phyloP scores from a whole-genome alignment of 2,329 filamentous ascomycete genomes.

The Pseudogymnoascus sp. region DNA sequence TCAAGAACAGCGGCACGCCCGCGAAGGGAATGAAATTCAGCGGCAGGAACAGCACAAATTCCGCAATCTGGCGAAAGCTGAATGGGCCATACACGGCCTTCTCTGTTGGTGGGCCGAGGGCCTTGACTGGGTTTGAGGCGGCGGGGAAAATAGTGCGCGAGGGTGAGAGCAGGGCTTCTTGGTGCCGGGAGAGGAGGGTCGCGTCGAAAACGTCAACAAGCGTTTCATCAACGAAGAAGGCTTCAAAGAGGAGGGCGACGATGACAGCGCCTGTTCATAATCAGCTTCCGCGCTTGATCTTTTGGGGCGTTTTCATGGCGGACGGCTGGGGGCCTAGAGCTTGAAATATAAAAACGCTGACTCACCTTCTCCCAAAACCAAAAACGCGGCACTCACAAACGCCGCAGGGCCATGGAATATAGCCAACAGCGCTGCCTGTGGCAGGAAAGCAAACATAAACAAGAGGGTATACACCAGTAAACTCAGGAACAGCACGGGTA shows the following conservation, averaged over 20 bases:
- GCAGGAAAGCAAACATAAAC: constrained; percentile 82
- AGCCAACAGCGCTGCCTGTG: constrained; percentile 80
- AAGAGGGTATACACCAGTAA: constrained; percentile 76
- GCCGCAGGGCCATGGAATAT: constrained; percentile 83
- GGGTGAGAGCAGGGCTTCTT: constrained; percentile 60
- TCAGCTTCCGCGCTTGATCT: background rate
- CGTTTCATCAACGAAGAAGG: constrained; percentile 74
- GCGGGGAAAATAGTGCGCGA: constrained; percentile 61
- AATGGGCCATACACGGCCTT: constrained; percentile 80
- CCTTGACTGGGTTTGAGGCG: constrained; percentile 66
- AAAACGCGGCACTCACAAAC: constrained; percentile 82
- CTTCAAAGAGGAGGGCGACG: constrained; percentile 57
- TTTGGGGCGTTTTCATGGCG: background rate
- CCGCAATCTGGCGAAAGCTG: constrained; percentile 82
- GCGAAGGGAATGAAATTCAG: constrained; percentile 82
- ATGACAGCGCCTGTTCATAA: constrained; percentile 23
- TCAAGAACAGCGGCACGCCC: constrained; percentile 77
- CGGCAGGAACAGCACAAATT: constrained; percentile 72
- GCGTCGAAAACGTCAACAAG: constrained; percentile 79
- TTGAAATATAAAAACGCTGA: background rate
- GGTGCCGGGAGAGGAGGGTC: constrained; percentile 31
- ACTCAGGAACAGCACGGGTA: constrained; percentile 78
- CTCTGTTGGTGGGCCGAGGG: constrained; percentile 74
- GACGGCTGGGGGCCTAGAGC: constrained; percentile 56
- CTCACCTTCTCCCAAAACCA: constrained; percentile 70